Base-by-base conservation (phyloP, 2,329 filamentous ascomycete species). In the Alternaria tenuissima region DNA sequence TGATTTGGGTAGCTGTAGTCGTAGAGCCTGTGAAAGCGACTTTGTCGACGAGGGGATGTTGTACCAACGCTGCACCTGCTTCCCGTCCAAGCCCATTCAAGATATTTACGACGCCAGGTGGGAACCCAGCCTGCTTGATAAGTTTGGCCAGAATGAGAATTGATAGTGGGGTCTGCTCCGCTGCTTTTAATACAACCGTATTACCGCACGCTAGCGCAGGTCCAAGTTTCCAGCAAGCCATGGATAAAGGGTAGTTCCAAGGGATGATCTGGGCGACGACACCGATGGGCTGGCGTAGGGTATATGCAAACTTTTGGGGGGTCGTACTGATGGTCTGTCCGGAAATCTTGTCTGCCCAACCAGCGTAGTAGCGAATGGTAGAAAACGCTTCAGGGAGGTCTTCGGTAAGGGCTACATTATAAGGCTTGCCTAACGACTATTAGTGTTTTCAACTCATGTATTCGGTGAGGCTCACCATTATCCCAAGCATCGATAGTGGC, bases 11-110 rank as follows among this genome's bases (percentile, higher is more conserved):
- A 3, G 88, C 91, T 0, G 90, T 93, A 2, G 81, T 79, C 0
- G 91, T 93, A 4, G 87, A 90, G 36, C 91, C 91, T 0, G 91
- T 93, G 66, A 93, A 94, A 0, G 90, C 89, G 56, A 94, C 82
- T 80, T 93, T 93, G 72, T 91, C 88, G 20, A 94, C 83, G 22
- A 84, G 83, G 20, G 86, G 79, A 71, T 93, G 91, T 36, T 83
- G 82, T 1, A 87, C 88, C 12, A 93, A 82, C 79, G 81, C 83
- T 0, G 86, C 84, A 83, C 64, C 87, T 87, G 41, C 85, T 85
- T 16, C 85, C 85, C 0, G 83, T 85, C 67, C 87, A 9, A 90
- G 87, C 56, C 87, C 88, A 46, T 84, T 86, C 1, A 89, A 70
- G 7, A 89, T 52, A 14, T 60, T 56, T 18, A 60, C 52, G 14